Percentiles rank a stretch among this genome's conserved stretches.
phyloP scores from a whole-genome alignment of 805 yeast species.

The Maudiozyma turicensis region DNA sequence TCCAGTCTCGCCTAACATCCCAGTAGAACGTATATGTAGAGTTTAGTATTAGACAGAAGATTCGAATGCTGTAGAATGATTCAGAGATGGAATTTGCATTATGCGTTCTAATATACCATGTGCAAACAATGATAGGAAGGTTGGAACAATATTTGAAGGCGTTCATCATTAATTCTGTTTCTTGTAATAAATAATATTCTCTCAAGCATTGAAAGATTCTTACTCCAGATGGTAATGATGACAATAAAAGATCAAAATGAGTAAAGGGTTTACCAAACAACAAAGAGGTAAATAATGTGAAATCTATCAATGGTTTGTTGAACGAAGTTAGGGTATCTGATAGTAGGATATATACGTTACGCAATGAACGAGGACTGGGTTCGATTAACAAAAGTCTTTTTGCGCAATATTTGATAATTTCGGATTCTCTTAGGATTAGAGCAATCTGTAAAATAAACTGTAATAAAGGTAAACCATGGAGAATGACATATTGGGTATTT shows the following conservation, averaged over 20 bases:
- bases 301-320: constrained; percentile 65
- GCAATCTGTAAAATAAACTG: constrained; percentile 14
- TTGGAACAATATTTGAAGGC: constrained; percentile 65
- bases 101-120: constrained; percentile 19
- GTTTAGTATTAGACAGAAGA: constrained; percentile 43
- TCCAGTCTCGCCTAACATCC: constrained; percentile 92
- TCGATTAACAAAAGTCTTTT: constrained; percentile 30
- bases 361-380: constrained; percentile 27
- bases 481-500: neutral
- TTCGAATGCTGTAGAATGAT: constrained; percentile 16
- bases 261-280: constrained; percentile 15
- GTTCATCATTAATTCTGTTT: constrained; percentile 54
- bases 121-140: constrained; percentile 40
- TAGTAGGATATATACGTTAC: constrained; percentile 57
- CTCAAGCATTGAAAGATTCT: constrained; percentile 73
- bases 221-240: constrained; percentile 55
- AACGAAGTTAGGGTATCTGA: constrained; percentile 83
- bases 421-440: constrained; percentile 24
- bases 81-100: constrained; percentile 1
- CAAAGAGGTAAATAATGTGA: constrained; percentile 46
- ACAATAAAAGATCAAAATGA: constrained; percentile 24
- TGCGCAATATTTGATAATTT: constrained; percentile 33
- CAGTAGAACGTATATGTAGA: constrained; percentile 75
- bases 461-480: constrained; percentile 10
- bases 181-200: constrained; percentile 43